Conservation (phyloP, 345 rosid species). For the Mallotus nudiflorus region DNA sequence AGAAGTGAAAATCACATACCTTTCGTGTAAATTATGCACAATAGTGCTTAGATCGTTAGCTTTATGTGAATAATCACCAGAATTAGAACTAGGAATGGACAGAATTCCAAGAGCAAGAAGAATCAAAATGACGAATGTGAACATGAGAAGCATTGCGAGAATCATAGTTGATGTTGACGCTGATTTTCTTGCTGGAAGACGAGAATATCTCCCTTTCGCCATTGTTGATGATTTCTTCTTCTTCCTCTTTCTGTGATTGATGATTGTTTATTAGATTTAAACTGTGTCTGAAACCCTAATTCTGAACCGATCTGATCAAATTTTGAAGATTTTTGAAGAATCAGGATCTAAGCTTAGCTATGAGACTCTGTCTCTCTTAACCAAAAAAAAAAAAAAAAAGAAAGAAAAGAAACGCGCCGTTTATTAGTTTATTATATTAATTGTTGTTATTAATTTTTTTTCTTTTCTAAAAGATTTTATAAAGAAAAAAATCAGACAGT, state of each 20-base stretch:
- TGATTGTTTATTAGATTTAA: no score
- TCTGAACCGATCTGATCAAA: background rate
- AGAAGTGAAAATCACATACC: background rate
- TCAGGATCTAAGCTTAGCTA: no score
- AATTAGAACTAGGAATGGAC: conserved; percentile 57
- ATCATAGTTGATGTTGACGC: conserved; percentile 56
- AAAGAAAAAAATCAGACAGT: no score
- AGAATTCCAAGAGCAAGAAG: conserved; percentile 74
- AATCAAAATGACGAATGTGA: conserved; percentile 62
- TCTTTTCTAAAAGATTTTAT: no score
- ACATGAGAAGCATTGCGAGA: conserved; percentile 48
- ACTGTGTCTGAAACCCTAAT: background rate
- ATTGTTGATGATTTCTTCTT: conserved; percentile 21
- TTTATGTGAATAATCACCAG: conserved; percentile 40
- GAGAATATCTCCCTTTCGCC: conserved; percentile 65
- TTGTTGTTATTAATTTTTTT: no score
- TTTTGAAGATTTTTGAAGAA: no score
- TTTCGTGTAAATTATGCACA: conserved; percentile 45
- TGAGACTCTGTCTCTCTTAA: no score
- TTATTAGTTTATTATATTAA: no score
- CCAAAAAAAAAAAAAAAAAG: no score
- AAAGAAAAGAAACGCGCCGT: no score
- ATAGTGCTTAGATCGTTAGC: conserved; percentile 83
- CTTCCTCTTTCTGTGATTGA: background rate
- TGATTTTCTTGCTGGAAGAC: conserved; percentile 55